Evolutionary conservation across 2,329 filamentous ascomycete species (phyloP).

Genomic region (Colletotrichum sp.): DNA sequence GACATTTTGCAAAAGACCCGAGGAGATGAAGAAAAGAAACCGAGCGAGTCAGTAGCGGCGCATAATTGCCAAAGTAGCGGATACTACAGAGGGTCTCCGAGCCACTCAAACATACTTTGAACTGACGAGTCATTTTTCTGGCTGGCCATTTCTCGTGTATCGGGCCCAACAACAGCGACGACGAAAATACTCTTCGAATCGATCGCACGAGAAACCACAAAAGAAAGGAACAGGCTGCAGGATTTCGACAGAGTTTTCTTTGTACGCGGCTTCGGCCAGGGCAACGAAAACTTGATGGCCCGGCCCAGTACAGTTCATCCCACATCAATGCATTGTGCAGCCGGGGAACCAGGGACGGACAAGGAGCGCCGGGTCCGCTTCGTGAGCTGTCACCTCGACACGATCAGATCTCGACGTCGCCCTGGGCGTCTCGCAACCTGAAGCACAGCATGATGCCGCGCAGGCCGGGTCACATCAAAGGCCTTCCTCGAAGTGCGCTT

Average conservation of each 20-base stretch:
- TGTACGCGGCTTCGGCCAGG: not conserved
- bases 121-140: conserved; percentile 4
- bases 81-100: not conserved
- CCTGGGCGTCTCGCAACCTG: not conserved
- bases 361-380: not conserved
- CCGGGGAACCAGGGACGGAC: not conserved
- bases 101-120: not conserved
- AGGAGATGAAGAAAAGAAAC: not conserved
- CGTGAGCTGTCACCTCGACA: not conserved
- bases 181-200: not conserved
- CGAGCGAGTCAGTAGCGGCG: not conserved
- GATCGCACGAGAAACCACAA: not conserved
- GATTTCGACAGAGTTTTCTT: not conserved
- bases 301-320: not conserved
- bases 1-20: not conserved
- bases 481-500: not conserved
- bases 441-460: not conserved
- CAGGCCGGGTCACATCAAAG: not conserved
- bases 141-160: not conserved
- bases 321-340: not conserved
- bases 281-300: not conserved
- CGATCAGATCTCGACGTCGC: not conserved
- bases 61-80: not conserved
- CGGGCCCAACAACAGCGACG: not conserved
- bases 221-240: not conserved